phyloP scores from a whole-genome alignment of 495 filamentous ascomycete species.

The Saxophila tyrrhenica region DNA sequence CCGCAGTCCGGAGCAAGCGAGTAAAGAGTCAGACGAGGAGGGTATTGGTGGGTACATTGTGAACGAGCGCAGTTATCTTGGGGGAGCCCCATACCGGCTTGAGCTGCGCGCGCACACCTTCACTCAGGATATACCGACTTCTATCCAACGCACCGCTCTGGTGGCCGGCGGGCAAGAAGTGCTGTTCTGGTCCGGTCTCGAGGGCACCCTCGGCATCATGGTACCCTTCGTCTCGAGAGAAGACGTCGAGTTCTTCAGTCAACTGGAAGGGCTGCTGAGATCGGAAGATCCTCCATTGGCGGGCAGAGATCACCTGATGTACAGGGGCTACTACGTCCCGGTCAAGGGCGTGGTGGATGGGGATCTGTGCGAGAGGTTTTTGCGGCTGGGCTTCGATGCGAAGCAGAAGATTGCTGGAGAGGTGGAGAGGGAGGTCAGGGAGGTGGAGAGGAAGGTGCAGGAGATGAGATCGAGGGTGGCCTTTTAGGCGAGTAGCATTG shows the following conservation, averaged over 20 bases:
- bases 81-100: slow-evolving; percentile 75
- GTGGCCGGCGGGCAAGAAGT: slow-evolving; percentile 87
- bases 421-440: slow-evolving; percentile 76
- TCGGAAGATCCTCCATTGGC: slow-evolving; percentile 75
- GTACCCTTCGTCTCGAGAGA: slow-evolving; percentile 83
- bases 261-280: slow-evolving; percentile 73
- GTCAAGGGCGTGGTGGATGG: slow-evolving; percentile 96
- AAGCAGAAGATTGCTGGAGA: slow-evolving; percentile 92
- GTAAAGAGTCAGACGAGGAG: slow-evolving; percentile 84
- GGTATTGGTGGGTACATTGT: slow-evolving; percentile 79
- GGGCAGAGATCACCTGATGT: slow-evolving; percentile 89
- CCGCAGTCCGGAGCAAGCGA: slow-evolving; percentile 74
- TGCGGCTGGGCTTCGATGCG: slow-evolving; percentile 66
- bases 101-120: slow-evolving; percentile 79
- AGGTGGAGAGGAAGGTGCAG: slow-evolving; percentile 92
- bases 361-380: slow-evolving; percentile 91
- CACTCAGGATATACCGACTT: slow-evolving; percentile 83
- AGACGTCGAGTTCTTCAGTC: slow-evolving; percentile 96
- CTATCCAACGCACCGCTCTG: slow-evolving; percentile 76
- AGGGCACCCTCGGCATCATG: slow-evolving; percentile 85
- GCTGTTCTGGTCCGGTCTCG: slow-evolving; percentile 84
- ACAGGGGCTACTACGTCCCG: slow-evolving; percentile 90
- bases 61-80: slow-evolving; percentile 78
- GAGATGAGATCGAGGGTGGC: slow-evolving; percentile 30
- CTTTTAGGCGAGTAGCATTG: too few species aligned